These are phyloP conservation scores for Colletotrichum sp. DNA, from an alignment of 2,329 filamentous ascomycete species.

Conservation along the genomic window DNA sequence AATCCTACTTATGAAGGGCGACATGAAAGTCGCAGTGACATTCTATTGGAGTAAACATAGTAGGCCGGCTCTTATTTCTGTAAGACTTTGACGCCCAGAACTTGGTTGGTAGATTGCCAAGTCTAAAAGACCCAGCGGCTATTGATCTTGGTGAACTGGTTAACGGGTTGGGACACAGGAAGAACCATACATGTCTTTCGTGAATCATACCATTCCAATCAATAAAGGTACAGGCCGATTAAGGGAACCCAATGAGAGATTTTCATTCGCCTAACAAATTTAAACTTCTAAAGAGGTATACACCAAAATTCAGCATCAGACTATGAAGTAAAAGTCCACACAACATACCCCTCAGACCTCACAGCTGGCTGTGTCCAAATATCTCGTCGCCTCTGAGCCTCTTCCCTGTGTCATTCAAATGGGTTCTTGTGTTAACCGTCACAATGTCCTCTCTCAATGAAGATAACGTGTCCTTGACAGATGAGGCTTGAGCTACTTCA, in stretches of 20 bases:
- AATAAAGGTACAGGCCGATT: too few relatives aligned
- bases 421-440: neutral
- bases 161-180: too few relatives aligned
- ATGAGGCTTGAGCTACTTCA: neutral
- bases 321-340: neutral
- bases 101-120: too few relatives aligned
- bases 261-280: neutral
- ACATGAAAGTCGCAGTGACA: too few relatives aligned
- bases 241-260: too few relatives aligned
- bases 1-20: too few relatives aligned
- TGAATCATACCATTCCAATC: too few relatives aligned
- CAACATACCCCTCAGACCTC: fast-evolving
- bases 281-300: neutral
- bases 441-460: slow-evolving; percentile 7
- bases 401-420: neutral
- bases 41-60: fast-evolving
- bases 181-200: too few relatives aligned
- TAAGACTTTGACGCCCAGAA: too few relatives aligned
- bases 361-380: neutral
- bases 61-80: too few relatives aligned
- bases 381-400: neutral
- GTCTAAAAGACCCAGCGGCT: too few relatives aligned
- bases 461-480: neutral
- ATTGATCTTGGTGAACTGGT: too few relatives aligned
- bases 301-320: neutral